Base-by-base conservation (phyloP, 768 basidiomycete species). In the Tephrocybe sp. region DNA sequence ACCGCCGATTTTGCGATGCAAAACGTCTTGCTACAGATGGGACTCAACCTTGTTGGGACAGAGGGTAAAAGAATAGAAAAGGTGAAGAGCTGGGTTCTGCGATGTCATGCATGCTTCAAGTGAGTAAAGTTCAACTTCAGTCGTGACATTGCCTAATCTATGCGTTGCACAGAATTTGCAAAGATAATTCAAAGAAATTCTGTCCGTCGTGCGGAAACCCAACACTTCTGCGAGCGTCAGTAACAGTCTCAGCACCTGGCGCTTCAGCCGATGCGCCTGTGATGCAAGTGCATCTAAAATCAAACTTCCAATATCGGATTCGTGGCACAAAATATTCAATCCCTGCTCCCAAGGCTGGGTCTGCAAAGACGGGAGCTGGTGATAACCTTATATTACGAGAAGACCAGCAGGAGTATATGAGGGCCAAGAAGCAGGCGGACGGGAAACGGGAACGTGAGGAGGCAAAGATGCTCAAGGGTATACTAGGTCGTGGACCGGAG, bases 91-190 rank as follows among this genome's bases (percentile, higher is more conserved):
- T 98, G 93, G 92, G 92, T 98, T 1, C 70, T 98, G 62, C 72
- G 97, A 49, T 99, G 97, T 66, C 97, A 99, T 70, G 97, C 94
- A 12, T 99, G 97, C 69, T 99, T 95, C 81, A 98, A 98, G 97
- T 98, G 62, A 69, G 93, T 76, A 44, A n/a, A n/a, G n/a, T n/a
- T n/a, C n/a, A n/a, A n/a, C n/a, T 40, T 41, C 4, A 5, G 12
- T n/a, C n/a, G 22, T 48, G 46, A 5, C 18, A 5, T 28, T 21
- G 46, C n/a, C n/a, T n/a, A 49, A 30, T 21, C 44, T 7, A 28
- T 18, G 0, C 30, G 34, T 34, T 9, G 18, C 18, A 1, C 60
- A 99, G 97, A 67, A 84, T 97, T 57, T 98, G 95, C 75, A 97
- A 95, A 72, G 95, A 99, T 68, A 76, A 84, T 18, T 86, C 90